Evolutionary conservation across 495 filamentous ascomycete genomes (phyloP).

Genomic region (Hyaloscypha hepaticicola): DNA sequence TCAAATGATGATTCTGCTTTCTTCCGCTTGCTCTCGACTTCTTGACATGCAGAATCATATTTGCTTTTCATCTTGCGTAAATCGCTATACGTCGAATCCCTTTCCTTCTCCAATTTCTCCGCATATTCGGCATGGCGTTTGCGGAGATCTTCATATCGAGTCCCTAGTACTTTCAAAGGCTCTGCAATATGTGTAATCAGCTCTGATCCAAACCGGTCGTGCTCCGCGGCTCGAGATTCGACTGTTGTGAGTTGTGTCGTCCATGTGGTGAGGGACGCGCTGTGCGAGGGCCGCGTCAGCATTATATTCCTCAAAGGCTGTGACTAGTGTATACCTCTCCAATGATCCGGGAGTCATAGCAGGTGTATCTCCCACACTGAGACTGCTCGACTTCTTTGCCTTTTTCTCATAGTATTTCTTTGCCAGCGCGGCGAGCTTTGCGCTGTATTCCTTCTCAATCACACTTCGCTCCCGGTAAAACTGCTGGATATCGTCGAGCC

Average conservation of each 20-base stretch:
- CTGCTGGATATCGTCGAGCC: conserved; percentile 94
- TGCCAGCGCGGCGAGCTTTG: conserved; percentile 79
- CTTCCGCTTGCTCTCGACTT: conserved; percentile 91
- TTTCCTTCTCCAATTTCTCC: conserved; percentile 82
- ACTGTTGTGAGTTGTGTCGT: conserved; percentile 86
- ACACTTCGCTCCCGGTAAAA: conserved; percentile 93
- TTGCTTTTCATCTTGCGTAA: conserved; percentile 87
- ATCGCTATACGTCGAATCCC: conserved; percentile 78
- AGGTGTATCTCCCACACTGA: conserved; percentile 94
- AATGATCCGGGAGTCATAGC: conserved; percentile 92
- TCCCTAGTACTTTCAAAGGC: conserved; percentile 68
- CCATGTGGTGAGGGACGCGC: conserved; percentile 96
- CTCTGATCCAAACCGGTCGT: conserved; percentile 77
- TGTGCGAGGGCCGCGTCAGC: conserved; percentile 27
- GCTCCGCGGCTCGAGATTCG: conserved; percentile 83
- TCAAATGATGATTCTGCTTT: conserved; percentile 91
- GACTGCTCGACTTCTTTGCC: conserved; percentile 77
- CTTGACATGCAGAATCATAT: conserved; percentile 91
- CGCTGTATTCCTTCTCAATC: conserved; percentile 95
- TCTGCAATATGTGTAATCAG: conserved; percentile 78
- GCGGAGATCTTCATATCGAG: conserved; percentile 85
- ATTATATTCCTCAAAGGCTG: conserved; percentile 10
- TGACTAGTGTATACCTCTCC: conserved; percentile 59
- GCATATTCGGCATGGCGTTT: conserved; percentile 90
- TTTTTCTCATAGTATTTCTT: conserved; percentile 98